Percentiles rank a stretch among this genome's conserved stretches.
These are phyloP conservation scores for Mrakia gelida DNA, from an alignment of 768 basidiomycete species.

Conservation along the genomic window DNA sequence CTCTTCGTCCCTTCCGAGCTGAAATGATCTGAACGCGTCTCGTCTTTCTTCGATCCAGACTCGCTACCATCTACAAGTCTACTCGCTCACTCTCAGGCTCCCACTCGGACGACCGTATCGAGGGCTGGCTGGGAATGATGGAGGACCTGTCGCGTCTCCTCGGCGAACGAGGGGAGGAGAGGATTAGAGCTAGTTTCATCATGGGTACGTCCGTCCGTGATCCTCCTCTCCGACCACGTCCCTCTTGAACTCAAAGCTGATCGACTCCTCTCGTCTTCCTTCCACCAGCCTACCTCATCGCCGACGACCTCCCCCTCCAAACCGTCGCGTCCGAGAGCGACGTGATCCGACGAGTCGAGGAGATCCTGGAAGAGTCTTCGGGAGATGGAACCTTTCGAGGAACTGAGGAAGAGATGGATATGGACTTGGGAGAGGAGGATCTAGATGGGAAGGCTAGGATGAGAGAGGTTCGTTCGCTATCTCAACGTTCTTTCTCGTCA, in stretches of 20 bases:
- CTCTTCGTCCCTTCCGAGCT: background rate
- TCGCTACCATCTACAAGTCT: background rate
- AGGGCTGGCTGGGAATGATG: conserved; percentile 13
- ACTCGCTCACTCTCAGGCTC: background rate
- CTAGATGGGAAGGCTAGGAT: conserved; percentile 57
- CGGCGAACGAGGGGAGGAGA: conserved; percentile 37
- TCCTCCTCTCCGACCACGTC: background rate
- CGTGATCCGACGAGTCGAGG: background rate
- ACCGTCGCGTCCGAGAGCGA: background rate
- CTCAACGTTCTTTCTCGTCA: no score
- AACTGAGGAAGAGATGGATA: conserved; percentile 42
- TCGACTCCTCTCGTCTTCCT: background rate
- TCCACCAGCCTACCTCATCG: conserved; percentile 23
- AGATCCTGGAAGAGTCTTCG: conserved; percentile 58
- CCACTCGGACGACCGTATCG: background rate
- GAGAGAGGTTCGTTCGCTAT: conserved; percentile 63
- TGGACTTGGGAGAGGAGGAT: conserved; percentile 66
- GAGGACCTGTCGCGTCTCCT: conserved; percentile 1
- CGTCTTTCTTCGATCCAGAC: background rate
- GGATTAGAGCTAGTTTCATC: conserved; percentile 69
- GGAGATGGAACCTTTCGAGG: conserved; percentile 64
- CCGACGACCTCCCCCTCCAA: conserved; percentile 18
- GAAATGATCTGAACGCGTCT: background rate
- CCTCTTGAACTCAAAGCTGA: background rate
- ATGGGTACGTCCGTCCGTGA: conserved; percentile 54